A percentile compares a stretch with the other conserved stretches of the same genome.
Evolutionary conservation across 208 protist genomes (phyloP).

Genomic region (Trypanosoma vivax): DNA sequence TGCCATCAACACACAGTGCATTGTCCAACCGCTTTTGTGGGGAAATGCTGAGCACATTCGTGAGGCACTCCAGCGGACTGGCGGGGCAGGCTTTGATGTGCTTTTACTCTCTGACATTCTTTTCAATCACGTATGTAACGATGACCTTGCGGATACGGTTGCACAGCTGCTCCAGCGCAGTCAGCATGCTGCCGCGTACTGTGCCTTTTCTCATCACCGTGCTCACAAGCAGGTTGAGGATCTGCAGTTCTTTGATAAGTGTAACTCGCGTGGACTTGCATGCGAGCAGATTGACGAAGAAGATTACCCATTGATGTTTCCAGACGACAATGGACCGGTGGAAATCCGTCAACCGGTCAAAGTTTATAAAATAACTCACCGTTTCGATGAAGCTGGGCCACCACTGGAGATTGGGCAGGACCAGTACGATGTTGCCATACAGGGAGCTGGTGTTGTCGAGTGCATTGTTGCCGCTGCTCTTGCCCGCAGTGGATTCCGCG

Average conservation of each 20-base stretch:
- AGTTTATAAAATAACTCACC: slow-evolving; percentile 61
- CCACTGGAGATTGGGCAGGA: slow-evolving; percentile 24
- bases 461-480: slow-evolving; percentile 80
- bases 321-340: slow-evolving; percentile 74
- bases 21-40: slow-evolving; percentile 78
- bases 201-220: slow-evolving; percentile 87
- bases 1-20: slow-evolving; percentile 17
- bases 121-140: slow-evolving; percentile 90
- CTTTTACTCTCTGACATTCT: slow-evolving; percentile 88
- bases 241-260: slow-evolving; percentile 85
- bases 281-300: slow-evolving; percentile 77
- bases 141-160: slow-evolving; percentile 72
- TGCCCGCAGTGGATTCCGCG: slow-evolving; percentile 65
- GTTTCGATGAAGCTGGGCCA: slow-evolving; percentile 43
- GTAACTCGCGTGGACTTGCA: slow-evolving; percentile 50
- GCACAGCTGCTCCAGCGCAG: slow-evolving; percentile 32
- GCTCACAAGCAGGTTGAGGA: slow-evolving; percentile 79
- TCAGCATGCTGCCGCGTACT: slow-evolving; percentile 62
- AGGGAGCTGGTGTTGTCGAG: slow-evolving; percentile 84
- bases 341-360: slow-evolving; percentile 75
- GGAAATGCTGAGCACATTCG: slow-evolving; percentile 71
- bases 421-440: slow-evolving; percentile 76
- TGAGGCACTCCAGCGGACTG: slow-evolving; percentile 47
- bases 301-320: slow-evolving; percentile 85
- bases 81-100: slow-evolving; percentile 63